Percentiles rank a stretch among this genome's conserved stretches.
Conservation (phyloP, 1,284 basidiomycete genomes). For the Psilocybe mexicana region DNA sequence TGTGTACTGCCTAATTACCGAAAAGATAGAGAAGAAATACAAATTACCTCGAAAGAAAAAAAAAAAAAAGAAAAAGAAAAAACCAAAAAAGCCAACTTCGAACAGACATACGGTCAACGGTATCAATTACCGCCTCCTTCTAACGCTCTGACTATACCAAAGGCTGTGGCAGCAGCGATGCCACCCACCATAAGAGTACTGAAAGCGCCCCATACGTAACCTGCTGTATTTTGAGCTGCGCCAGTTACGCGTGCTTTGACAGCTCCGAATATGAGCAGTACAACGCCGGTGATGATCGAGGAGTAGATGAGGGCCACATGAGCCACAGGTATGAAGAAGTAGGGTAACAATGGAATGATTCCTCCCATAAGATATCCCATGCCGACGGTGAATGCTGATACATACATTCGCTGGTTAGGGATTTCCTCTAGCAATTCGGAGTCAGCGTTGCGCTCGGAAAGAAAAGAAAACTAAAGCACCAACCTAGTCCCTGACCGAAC, state of each 20-base stretch:
- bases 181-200: conserved; percentile 92
- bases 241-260: conserved; percentile 91
- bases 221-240: conserved; percentile 57
- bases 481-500: conserved; percentile 87
- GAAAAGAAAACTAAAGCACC: conserved; percentile 27
- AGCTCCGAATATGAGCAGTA: conserved; percentile 88
- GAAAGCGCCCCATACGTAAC: conserved; percentile 84
- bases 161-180: conserved; percentile 86
- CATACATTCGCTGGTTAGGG: conserved; percentile 66
- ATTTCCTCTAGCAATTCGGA: conserved; percentile 68
- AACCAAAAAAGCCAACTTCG: not conserved
- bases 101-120: too few species aligned
- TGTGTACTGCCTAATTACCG: too few species aligned
- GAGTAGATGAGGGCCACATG: conserved; percentile 73
- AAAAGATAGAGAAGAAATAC: too few species aligned
- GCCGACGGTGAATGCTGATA: conserved; percentile 92
- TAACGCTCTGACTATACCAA: conserved; percentile 78
- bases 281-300: conserved; percentile 75
- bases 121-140: conserved; percentile 40
- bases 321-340: conserved; percentile 79
- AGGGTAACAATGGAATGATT: conserved; percentile 86
- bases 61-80: not conserved
- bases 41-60: not conserved
- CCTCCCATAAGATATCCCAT: conserved; percentile 86
- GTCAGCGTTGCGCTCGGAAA: conserved; percentile 5